phyloP scores from a whole-genome alignment of 139 green algal genomes.

The Diplosphaera chodatii region DNA sequence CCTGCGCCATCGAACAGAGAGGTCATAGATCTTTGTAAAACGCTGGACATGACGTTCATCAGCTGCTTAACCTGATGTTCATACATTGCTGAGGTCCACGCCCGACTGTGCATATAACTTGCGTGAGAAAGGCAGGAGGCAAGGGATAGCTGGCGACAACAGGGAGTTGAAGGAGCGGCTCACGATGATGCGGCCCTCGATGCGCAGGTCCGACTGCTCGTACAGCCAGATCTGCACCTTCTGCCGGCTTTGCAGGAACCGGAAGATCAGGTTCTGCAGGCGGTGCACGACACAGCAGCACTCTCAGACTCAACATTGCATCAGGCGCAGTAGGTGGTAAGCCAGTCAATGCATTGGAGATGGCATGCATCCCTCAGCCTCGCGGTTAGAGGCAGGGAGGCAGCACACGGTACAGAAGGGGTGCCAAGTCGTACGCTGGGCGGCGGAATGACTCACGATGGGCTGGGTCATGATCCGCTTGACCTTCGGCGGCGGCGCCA shows the following conservation, averaged over 20 bases:
- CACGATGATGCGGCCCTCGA: constrained; percentile 96
- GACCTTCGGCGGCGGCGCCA: constrained; percentile 19
- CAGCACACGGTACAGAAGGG: too few species aligned
- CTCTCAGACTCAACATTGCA: neutral
- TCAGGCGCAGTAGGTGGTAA: too few species aligned
- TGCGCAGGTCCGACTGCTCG: constrained; percentile 85
- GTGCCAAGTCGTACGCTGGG: too few species aligned
- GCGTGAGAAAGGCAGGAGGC: neutral
- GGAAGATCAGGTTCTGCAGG: constrained; percentile 92
- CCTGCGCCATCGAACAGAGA: too few species aligned
- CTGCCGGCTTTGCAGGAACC: constrained; percentile 93
- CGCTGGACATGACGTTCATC: too few species aligned
- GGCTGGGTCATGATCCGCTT: constrained; percentile 87
- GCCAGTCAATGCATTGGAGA: neutral
- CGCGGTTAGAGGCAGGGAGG: neutral
- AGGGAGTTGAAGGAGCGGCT: constrained; percentile 12
- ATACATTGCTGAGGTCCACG: too few species aligned
- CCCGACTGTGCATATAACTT: neutral
- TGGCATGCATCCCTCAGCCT: too few species aligned
- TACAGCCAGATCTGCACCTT: constrained; percentile 97
- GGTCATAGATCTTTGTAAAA: too few species aligned
- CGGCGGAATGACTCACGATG: constrained; percentile 47
- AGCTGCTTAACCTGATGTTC: too few species aligned
- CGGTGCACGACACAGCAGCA: neutral
- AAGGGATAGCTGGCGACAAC: too few species aligned